Evolutionary conservation across 2,329 filamentous ascomycete genomes (phyloP), one percentile per base, ranked within the genome.

Genomic region (Triangularia setosa): DNA sequence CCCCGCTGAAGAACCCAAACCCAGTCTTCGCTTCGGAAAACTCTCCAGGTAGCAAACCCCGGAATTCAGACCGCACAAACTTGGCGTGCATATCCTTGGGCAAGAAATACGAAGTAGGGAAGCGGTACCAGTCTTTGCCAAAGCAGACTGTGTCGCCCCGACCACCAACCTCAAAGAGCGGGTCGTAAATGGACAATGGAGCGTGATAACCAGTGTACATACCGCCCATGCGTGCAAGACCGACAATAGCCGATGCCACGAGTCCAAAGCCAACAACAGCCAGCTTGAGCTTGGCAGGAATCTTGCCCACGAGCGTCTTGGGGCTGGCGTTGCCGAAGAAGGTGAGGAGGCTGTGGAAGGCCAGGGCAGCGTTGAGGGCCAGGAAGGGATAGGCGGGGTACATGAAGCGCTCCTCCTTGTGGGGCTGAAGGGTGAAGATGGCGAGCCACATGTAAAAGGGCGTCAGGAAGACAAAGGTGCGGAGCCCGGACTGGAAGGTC

Each of bases 351-450:
- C 96, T 90, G 75, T 98, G 93, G 35, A 96, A 80, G 3, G 91
- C 86, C 61, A 97, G 84, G 8, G 94, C 91, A 2, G 93, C 93
- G 72, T 97, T 97, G 35, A 99, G 82, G 0, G 91, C 90, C 40
- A 99, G 82, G 68, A 94, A 92, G 0, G 95, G 95, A 72, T 99
- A 99, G 1, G 87, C 91, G 0, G 95, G 95, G 73, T 97, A 99
- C 93, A 99, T 98, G 80, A 99, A 99, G 6, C 95, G 85, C 78
- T 99, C 95, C 75, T 99, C 95, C 73, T 99, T 99, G 79, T 99
- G 95, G 16, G 95, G 92, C 74, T 99, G 95, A 8, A 90, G 75
- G 0, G 91, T 94, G 79, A 99, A 98, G 67, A 98, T 95, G 3
- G 79, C 85, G 27, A 99, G 84, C 95, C 95, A 99, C 73, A 97